Conservation (phyloP, 140 eudicot genomes). For the Oenanthe javanica region DNA sequence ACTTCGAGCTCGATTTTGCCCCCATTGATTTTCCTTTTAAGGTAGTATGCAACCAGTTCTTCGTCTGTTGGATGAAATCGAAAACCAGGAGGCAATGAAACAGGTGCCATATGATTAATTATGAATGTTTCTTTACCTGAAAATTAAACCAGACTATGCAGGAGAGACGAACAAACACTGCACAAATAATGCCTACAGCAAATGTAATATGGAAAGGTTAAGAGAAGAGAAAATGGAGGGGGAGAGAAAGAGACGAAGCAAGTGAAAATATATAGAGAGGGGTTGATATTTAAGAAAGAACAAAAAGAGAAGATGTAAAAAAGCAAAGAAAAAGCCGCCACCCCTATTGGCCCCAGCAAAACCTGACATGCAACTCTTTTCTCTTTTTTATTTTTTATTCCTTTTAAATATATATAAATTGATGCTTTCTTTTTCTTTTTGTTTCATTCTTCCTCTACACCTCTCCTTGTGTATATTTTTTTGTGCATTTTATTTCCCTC, state of each 20-base stretch:
- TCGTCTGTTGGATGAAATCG: slow-evolving; percentile 95
- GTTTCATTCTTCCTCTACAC: neutral
- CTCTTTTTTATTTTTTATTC: neutral
- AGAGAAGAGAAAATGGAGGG: neutral
- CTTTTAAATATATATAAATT: neutral
- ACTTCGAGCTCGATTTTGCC: slow-evolving; percentile 79
- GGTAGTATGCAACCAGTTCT: slow-evolving; percentile 87
- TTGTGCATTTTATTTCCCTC: neutral
- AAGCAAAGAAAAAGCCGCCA: neutral
- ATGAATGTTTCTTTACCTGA: neutral
- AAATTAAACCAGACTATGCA: neutral
- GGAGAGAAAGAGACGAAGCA: neutral
- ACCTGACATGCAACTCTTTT: neutral
- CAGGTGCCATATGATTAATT: slow-evolving; percentile 64
- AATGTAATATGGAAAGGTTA: neutral
- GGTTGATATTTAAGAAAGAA: neutral
- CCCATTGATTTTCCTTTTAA: slow-evolving; percentile 81
- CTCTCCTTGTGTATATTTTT: neutral
- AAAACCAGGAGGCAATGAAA: slow-evolving; percentile 98
- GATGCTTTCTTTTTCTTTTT: neutral
- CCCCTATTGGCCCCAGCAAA: neutral
- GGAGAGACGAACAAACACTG: neutral
- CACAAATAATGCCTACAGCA: neutral
- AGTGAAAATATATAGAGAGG: neutral
- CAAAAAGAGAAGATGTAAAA: neutral